Base-by-base conservation (phyloP, 2,329 filamentous ascomycete species). In the Talaromyces marneffei region DNA sequence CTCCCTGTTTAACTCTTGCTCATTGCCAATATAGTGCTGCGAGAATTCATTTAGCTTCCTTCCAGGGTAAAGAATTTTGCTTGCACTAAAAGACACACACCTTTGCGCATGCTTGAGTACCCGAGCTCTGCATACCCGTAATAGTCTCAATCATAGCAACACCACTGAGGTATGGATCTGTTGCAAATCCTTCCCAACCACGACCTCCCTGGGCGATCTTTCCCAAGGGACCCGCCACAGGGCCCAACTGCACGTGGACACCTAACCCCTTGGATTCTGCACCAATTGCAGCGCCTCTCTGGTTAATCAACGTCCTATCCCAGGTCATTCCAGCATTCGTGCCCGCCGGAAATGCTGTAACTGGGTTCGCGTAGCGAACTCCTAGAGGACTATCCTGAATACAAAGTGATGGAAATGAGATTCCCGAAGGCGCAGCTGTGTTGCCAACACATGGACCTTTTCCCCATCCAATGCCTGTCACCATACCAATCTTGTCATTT, bases 171-270 rank as follows among this genome's bases (percentile, higher is more conserved):
- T 95, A 92, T 0, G 92, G 92, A 70, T 96, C 92, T 0, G 89
- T 80, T 0, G 91, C 91, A 67, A 96, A 96, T 0, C 90, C 91
- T 74, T 96, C 92, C 92, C 92, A 97, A 66, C 93, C 95, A 56
- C 92, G 83, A 1, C 92, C 92, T n/a, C 91, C 92, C 5, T 90
- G 90, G 0, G 92, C 91, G 81, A 91, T 87, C 61, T 90, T 82
- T 3, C 92, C 92, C 0, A 96, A 74, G 0, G 92, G 89, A 0
- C 92, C 92, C 73, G 96, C 89, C 16, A 87, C 87, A 3, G 92
- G 92, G 0, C 92, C 92, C 0, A 96, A 80, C 0, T 95, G 75
- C 2, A 91, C 85, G 71, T 96, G 88, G 69, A 92, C 79, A 37
- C 90, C 90, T 66, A 88, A 86, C 9, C 83, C 79, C 58, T 84